phyloP scores from a whole-genome alignment of 2,329 filamentous ascomycete genomes.

The Cordyceps militaris region DNA sequence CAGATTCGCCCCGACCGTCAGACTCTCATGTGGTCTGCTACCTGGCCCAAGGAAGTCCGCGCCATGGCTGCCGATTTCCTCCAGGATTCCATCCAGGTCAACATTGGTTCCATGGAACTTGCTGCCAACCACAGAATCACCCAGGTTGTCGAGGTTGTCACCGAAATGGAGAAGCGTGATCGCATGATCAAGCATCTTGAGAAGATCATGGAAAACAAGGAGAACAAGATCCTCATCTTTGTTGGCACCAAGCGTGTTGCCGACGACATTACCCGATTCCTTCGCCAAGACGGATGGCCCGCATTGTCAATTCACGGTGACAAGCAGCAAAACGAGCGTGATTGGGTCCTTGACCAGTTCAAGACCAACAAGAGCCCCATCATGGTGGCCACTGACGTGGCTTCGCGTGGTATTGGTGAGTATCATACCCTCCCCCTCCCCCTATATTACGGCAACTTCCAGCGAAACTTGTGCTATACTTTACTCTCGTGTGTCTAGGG shows the following conservation, averaged over 20 bases:
- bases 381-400: slow-evolving; percentile 99
- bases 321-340: slow-evolving; percentile 98
- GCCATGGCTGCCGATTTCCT: slow-evolving; percentile 86
- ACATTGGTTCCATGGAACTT: slow-evolving; percentile 93
- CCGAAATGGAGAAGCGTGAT: slow-evolving; percentile 95
- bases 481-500: slow-evolving; percentile 83
- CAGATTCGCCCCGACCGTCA: slow-evolving; percentile 98
- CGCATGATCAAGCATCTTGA: slow-evolving; percentile 96
- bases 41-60: slow-evolving; percentile 97
- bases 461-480: slow-evolving; percentile 61
- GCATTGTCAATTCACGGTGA: slow-evolving; percentile 97
- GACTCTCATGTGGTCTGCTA: slow-evolving; percentile 99
- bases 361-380: slow-evolving; percentile 99
- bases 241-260: slow-evolving; percentile 91
- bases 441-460: slow-evolving; percentile 43
- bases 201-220: slow-evolving; percentile 94
- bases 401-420: slow-evolving; percentile 99
- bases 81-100: slow-evolving; percentile 96
- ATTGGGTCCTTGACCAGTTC: slow-evolving; percentile 99
- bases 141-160: slow-evolving; percentile 93
- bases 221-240: slow-evolving; percentile 94
- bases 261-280: slow-evolving; percentile 94
- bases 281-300: slow-evolving; percentile 96
- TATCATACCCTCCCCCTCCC: slow-evolving; percentile 51
- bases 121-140: slow-evolving; percentile 97